Base-by-base conservation (phyloP, 2,329 filamentous ascomycete species). In the Akanthomyces dipterigenus region DNA sequence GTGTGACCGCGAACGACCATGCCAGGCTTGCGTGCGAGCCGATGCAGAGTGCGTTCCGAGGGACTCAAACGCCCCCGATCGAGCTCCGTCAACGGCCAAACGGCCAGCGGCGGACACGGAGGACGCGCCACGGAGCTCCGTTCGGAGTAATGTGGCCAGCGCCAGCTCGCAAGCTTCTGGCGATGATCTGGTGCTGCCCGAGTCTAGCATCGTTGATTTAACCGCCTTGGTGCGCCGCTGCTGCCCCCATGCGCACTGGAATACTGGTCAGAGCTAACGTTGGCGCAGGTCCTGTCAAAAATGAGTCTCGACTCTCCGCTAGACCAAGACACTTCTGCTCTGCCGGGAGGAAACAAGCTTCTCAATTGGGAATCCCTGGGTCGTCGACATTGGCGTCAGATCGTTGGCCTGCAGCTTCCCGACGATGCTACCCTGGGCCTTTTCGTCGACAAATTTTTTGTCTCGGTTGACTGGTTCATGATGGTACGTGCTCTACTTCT, bases 391-490 rank as follows among this genome's bases (percentile, higher is more conserved):
- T 63, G 61, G 61, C 50, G 56, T 14, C 42, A 63, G 3, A 55
- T 63, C 16, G 49, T 56, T 36, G 56, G 36, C 28, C 24, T 63
- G n/a, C 20, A 60, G 49, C 42, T 63, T 2, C 61, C 61, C 12
- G 34, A 60, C 16, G 43, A 60, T n/a, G 50, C 42, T 12, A 43
- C 31, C 26, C 51, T 63, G 16, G 22, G 31, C 9, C 34, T 34
- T 7, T 24, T 63, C 5, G 56, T 60, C 3, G 57, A 60, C 24
- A 55, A 60, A 20, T 63, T 60, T 43, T 63, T 63, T 38, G 18
- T 51, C 36, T 55, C 61, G 4, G 57, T 63, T 18, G 61, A 63
- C 38, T 63, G 61, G 61, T 63, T 63, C 51, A 60, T 63, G 57
- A 63, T 63, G 61, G 61, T 62, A 26, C 12, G 60, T 55, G 3